Base-by-base conservation (phyloP, 495 filamentous ascomycete genomes). In the Clohesyomyces aquaticus region DNA sequence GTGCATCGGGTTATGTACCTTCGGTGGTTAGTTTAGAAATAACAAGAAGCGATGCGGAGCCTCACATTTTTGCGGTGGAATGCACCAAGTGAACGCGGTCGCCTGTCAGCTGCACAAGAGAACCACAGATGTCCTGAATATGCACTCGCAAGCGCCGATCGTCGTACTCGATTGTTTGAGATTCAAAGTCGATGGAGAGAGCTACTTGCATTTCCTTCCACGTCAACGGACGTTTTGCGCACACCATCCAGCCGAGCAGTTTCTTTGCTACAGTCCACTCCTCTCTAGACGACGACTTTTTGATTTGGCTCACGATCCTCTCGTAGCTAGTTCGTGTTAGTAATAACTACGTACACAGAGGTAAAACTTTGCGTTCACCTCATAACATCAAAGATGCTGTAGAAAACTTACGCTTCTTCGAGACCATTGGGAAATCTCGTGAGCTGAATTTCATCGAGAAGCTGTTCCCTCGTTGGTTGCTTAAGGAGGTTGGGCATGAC, bases 151-250 rank as follows among this genome's bases (percentile, higher is more conserved):
- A 49, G 21, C 55, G 47, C 21, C 45, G 29, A 10, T 58, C 49
- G 41, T 63, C 43, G 19, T 47, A 54, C 19, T 60, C 61, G 6
- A 68, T 38, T 14, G 52, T 42, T 26, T 68, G 61, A n/a, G n/a
- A 11, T 10, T 55, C 55, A 28, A 55, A 22, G 19, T 70, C 46
- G 0, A 70, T 46, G 12, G 63, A 66, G 3, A 70, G 32, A 8
- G 77, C 78, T 1, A 76, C 76, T 62, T 79, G 76, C 9, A 83
- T 72, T 60, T 83, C 81, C 47, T 73, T 69, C 76, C 74, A 78
- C 50, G 76, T 78, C 29, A 83, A 63, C 1, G 78, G 75, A 18
- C 80, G 65, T 58, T 73, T 78, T 8, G 79, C 75, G 41, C 76
- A 78, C 6, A 76, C 66, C 3, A 83, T 66, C 76, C 78, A 80